Conservation (phyloP, 2,329 filamentous ascomycete species). For the Tolypocladium ophioglossoides region DNA sequence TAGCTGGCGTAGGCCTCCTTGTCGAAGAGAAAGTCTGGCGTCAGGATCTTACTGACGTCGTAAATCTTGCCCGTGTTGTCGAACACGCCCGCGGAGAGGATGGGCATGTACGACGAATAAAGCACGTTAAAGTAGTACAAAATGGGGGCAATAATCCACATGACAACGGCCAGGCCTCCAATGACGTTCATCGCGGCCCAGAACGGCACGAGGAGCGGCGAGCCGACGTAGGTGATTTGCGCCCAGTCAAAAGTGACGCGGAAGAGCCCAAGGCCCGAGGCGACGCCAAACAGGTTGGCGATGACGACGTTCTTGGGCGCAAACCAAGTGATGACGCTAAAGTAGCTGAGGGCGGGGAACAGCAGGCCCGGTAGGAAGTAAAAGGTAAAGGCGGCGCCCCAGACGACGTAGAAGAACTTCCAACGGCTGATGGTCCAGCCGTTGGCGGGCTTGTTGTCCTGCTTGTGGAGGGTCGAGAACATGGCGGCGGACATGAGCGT, state of each 20-base stretch:
- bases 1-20: slow-evolving; percentile 67
- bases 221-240: slow-evolving; percentile 81
- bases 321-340: slow-evolving; percentile 83
- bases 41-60: slow-evolving; percentile 71
- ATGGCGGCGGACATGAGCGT: slow-evolving; percentile 83
- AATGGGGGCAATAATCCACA: slow-evolving; percentile 75
- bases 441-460: slow-evolving; percentile 71
- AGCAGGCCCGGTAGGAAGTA: slow-evolving; percentile 79
- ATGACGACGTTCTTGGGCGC: slow-evolving; percentile 78
- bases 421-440: slow-evolving; percentile 76
- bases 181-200: slow-evolving; percentile 82
- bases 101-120: slow-evolving; percentile 77
- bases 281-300: slow-evolving; percentile 76
- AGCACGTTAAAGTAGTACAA: slow-evolving; percentile 73
- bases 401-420: slow-evolving; percentile 73
- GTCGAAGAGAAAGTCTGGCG: slow-evolving; percentile 68
- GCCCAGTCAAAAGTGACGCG: slow-evolving; percentile 88
- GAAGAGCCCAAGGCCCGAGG: slow-evolving; percentile 75
- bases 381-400: slow-evolving; percentile 61
- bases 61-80: slow-evolving; percentile 75
- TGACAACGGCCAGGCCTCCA: slow-evolving; percentile 67
- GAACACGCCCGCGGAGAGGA: slow-evolving; percentile 74
- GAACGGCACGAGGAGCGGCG: slow-evolving; percentile 72
- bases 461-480: slow-evolving; percentile 78
- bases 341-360: slow-evolving; percentile 78